A percentile compares a stretch with the other conserved stretches of the same genome.
phyloP scores from a whole-genome alignment of 345 rosid genomes.

The Arabis alpina region DNA sequence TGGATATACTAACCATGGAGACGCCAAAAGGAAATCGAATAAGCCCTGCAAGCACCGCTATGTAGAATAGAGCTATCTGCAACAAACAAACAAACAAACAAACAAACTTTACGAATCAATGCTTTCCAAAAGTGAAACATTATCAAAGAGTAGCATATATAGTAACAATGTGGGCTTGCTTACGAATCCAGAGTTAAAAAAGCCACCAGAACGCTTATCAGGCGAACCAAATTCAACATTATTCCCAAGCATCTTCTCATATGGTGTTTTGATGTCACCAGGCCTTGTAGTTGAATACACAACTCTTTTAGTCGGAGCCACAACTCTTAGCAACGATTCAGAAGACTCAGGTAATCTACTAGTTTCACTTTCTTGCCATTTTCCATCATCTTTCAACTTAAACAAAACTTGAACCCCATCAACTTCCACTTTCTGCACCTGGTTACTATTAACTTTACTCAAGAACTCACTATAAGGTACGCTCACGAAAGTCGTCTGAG shows the following conservation, averaged over 20 bases:
- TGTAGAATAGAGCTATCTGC: constrained; percentile 84
- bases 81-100: constrained; percentile 35
- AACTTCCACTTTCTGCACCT: constrained; percentile 86
- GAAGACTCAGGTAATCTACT: constrained; percentile 64
- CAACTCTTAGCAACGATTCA: constrained; percentile 58
- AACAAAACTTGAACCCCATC: constrained; percentile 88
- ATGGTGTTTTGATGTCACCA: constrained; percentile 77
- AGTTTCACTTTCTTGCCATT: constrained; percentile 50
- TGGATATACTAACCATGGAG: constrained; percentile 60
- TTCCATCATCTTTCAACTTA: constrained; percentile 66
- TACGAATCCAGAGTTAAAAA: constrained; percentile 82
- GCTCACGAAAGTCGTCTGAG: constrained; percentile 59
- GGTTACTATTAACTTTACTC: constrained; percentile 64
- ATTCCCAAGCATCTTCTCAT: constrained; percentile 94
- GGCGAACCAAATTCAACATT: constrained; percentile 91
- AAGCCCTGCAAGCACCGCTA: constrained; percentile 82
- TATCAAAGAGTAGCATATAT: constrained; percentile 11
- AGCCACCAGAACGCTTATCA: constrained; percentile 81
- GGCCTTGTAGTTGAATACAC: constrained; percentile 87
- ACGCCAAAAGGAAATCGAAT: constrained; percentile 78
- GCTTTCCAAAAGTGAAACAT: constrained; percentile 17
- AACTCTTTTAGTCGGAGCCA: constrained; percentile 66
- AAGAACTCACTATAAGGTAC: constrained; percentile 93
- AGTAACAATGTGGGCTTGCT: constrained; percentile 25
- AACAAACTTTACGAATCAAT: neutral